Base-by-base conservation (phyloP, 1,284 basidiomycete genomes). In the Athelia psychrophila region DNA sequence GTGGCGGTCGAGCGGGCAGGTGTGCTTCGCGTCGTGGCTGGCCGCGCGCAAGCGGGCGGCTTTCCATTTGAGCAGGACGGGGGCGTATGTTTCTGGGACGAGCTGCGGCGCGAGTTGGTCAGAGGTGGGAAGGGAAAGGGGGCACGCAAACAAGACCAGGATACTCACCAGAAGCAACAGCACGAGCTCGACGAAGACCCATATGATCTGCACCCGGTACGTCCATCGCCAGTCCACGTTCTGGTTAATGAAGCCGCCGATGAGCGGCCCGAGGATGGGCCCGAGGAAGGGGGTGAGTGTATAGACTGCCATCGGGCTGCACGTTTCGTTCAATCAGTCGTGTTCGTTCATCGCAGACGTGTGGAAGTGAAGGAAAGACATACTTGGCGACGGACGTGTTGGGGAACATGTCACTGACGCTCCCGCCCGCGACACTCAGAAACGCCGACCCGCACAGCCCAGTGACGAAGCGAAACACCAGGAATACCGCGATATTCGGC, bases 361-460 rank as follows among this genome's bases (percentile, higher is more conserved):
- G n/a, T n/a, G n/a, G n/a, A 27, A 44, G 50, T 48, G 15, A 24
- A 46, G 23, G n/a, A 44, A 36, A 38, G 3, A 74, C 84, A 56
- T 60, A 90, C 82, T 75, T 84, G 47, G 81, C 86, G 9, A 93
- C 83, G 16, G 78, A 72, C 0, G 67, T 61, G 56, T 88, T 81
- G 0, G 70, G 64, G 60, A 91, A 93, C 52, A 92, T 63, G 64
- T 93, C 92, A 19, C 83, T 83, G 19, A 93, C 80, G 47, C 83
- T 86, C 2, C 91, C 91, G 0, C 92, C 92, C 0, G 87, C 84
- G 1, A 94, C 91, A 52, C 81, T 86, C 20, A 94, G 69, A 66
- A 94, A 94, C 0, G 89, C 84, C 0, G 86, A 74, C 1, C 90
- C 80, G 52, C 76, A 81, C 49, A 88, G 79, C 0, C 91, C 91